phyloP scores from a whole-genome alignment of 768 basidiomycete species.

The Trametes sanguinea region DNA sequence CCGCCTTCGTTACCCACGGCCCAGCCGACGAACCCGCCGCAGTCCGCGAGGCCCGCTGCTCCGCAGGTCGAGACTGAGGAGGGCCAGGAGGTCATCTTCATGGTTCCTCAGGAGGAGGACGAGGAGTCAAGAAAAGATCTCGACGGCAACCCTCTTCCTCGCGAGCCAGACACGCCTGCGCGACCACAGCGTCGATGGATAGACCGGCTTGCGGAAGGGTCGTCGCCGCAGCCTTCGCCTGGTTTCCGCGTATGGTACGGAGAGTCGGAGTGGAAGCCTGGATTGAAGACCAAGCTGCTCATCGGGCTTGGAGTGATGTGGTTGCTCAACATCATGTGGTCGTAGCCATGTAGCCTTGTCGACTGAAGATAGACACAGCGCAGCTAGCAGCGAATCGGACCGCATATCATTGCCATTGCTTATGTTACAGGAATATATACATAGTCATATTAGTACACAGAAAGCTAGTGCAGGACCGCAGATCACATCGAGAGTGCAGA shows the following conservation, averaged over 20 bases:
- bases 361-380: background rate
- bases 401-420: background rate
- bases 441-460: no score
- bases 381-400: background rate
- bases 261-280: constrained; percentile 38
- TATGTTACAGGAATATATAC: no score
- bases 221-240: constrained; percentile 24
- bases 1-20: constrained; percentile 27
- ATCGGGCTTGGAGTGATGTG: constrained; percentile 55
- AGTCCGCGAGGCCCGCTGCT: background rate
- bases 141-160: constrained; percentile 35
- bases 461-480: background rate
- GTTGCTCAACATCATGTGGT: constrained; percentile 66
- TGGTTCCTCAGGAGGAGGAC: constrained; percentile 23
- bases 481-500: background rate
- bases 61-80: constrained; percentile 8
- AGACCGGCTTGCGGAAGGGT: constrained; percentile 47
- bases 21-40: constrained; percentile 8
- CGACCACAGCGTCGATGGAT: constrained; percentile 49
- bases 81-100: constrained; percentile 29
- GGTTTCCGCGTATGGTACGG: constrained; percentile 36
- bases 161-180: constrained; percentile 42
- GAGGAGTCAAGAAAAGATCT: constrained; percentile 24
- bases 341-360: constrained; percentile 27
- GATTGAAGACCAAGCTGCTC: constrained; percentile 45